A percentile compares a stretch with the other conserved stretches of the same genome.
phyloP scores from a whole-genome alignment of 345 rosid genomes.

The Eucalyptus regnans region DNA sequence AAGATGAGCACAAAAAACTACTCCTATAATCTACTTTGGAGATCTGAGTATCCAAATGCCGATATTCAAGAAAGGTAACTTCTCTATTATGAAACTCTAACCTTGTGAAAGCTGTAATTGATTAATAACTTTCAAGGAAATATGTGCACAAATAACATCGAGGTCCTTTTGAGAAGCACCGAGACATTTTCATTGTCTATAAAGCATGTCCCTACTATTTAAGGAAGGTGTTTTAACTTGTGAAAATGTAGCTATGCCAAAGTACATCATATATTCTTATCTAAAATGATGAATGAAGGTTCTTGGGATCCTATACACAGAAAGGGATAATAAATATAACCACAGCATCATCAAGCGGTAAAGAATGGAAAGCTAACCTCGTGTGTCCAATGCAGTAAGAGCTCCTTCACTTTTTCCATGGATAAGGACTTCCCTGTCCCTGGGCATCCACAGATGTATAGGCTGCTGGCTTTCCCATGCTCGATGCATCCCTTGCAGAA shows the following conservation, averaged over 20 bases:
- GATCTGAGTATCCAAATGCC: background rate
- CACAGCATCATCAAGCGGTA: background rate
- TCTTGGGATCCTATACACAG: background rate
- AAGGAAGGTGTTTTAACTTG: background rate
- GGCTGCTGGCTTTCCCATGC: conserved; percentile 62
- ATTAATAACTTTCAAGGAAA: background rate
- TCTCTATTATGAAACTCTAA: background rate
- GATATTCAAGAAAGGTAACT: background rate
- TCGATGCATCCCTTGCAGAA: conserved; percentile 52
- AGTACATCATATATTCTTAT: background rate
- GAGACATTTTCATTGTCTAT: background rate
- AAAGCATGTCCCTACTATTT: background rate
- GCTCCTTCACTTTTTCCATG: conserved; percentile 54
- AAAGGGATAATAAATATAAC: background rate
- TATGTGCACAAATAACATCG: background rate
- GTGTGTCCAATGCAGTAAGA: conserved; percentile 45
- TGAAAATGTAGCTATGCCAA: background rate
- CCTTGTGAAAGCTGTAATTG: background rate
- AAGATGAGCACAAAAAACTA: background rate
- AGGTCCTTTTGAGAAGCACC: background rate
- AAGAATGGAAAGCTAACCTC: conserved; percentile 20
- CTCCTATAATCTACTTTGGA: background rate
- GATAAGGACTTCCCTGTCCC: conserved; percentile 89
- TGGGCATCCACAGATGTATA: conserved; percentile 75
- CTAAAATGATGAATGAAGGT: background rate